Evolutionary conservation across 2,329 filamentous ascomycete genomes (phyloP), one percentile per base, ranked within the genome.

Genomic region (Albophoma yamanashiensis): DNA sequence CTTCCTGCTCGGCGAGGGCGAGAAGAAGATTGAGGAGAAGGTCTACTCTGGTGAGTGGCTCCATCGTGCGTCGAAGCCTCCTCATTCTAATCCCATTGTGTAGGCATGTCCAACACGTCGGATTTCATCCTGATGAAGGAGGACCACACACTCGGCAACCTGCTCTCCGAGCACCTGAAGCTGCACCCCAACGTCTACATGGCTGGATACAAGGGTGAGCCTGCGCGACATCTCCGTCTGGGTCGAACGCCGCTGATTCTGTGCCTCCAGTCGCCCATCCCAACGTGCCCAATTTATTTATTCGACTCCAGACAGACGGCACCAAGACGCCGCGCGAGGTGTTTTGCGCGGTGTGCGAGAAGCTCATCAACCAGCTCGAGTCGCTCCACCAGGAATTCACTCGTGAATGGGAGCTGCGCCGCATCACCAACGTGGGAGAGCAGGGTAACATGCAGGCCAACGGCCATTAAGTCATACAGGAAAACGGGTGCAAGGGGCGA

Each of bases 81-180:
- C 20, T 38, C 7, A 11, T 15, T 1, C 22, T 56, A 42, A 55
- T 63, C 64, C 42, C 63, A 45, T 15, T 15, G n/a, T 38, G 34
- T 12, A 71, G 92, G 91, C 70, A 92, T 96, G 72, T 91, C 93
- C 27, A 96, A 96, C 73, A 92, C 90, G n/a, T 89, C 91, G 12
- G 89, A 97, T 75, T 99, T 99, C 78, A 86, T 91, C 61, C 87
- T 99, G 76, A 91, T 91, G 76, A 97, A 97, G 75, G 94, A 99
- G 74, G 94, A 99, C 68, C 93, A 97, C 76, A 97, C 93, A 1
- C 84, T 99, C 34, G 94, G 88, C 67, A 97, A 99, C 74, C 82
- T 99, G 60, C 82, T 99, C 60, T 84, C 89, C 56, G 87, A 91
- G 69, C 90, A 93, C 68, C 88, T 99, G 60, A 87, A 94, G 77